phyloP scores from a whole-genome alignment of 2,329 filamentous ascomycete genomes.

The Colletotrichum endophyticum region DNA sequence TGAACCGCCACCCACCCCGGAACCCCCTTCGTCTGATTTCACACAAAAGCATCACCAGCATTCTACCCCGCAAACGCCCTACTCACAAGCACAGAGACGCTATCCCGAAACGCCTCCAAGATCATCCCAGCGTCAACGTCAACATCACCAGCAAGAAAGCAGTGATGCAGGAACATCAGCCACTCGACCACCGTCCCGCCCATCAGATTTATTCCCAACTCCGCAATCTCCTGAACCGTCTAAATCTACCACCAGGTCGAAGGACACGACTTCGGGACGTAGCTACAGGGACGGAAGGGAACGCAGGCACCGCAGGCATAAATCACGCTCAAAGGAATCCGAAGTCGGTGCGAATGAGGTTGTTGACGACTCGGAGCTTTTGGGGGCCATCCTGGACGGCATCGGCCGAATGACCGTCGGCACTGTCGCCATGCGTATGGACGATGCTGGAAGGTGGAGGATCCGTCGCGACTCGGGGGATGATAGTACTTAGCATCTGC shows the following conservation, averaged over 20 bases:
- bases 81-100: neutral
- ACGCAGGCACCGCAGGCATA: neutral
- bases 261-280: neutral
- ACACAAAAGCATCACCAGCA: neutral
- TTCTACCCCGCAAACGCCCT: neutral
- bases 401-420: slow-evolving; percentile 35
- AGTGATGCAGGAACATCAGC: neutral
- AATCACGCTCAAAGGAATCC: neutral
- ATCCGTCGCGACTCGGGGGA: slow-evolving; percentile 25
- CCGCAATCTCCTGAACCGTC: neutral
- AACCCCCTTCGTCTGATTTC: neutral
- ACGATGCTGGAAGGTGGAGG: slow-evolving; percentile 46
- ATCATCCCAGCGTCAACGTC: neutral
- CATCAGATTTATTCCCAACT: neutral
- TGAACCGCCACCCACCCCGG: neutral
- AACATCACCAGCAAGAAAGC: neutral
- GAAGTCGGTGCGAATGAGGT: neutral
- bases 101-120: neutral
- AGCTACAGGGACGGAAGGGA: neutral
- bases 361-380: slow-evolving; percentile 32
- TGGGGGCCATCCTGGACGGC: slow-evolving; percentile 40
- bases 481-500: neutral
- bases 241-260: neutral
- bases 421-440: slow-evolving; percentile 34
- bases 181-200: neutral